Percentiles rank a stretch among this genome's conserved stretches.
Conservation (phyloP, 106 monocot genomes). For the Triglochin maritima region DNA sequence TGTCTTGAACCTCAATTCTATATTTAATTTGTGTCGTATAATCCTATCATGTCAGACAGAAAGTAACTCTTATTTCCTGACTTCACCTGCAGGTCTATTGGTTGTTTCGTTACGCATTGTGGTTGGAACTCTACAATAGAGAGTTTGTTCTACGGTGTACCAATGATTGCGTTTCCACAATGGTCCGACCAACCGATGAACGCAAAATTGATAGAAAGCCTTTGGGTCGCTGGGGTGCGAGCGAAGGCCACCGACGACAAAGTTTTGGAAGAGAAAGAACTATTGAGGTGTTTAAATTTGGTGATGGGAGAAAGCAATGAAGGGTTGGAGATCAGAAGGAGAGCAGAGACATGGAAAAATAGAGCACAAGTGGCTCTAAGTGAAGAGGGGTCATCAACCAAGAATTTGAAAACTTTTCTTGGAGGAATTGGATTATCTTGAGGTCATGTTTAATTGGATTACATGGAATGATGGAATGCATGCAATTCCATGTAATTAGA, state of each 20-base stretch:
- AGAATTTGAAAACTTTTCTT: conserved; percentile 10
- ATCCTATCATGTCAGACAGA: too few relatives aligned
- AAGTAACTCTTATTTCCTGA: too few relatives aligned
- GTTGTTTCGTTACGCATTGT: conserved; percentile 45
- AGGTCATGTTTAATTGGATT: too few relatives aligned
- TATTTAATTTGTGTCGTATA: too few relatives aligned
- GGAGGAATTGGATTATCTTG: background rate
- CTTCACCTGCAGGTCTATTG: conserved; percentile 1
- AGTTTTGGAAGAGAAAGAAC: conserved; percentile 7
- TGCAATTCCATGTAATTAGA: too few relatives aligned
- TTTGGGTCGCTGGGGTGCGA: conserved; percentile 12
- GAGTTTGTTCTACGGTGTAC: conserved; percentile 23
- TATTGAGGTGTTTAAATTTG: conserved; percentile 9
- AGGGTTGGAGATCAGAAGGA: conserved; percentile 4
- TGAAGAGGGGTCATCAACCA: conserved; percentile 12
- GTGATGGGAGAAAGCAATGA: conserved; percentile 11
- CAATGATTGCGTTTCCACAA: conserved; percentile 26
- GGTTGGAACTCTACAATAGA: conserved; percentile 28
- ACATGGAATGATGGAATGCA: too few relatives aligned
- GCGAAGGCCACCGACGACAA: conserved; percentile 7
- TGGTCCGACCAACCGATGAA: conserved; percentile 17
- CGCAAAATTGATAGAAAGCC: conserved; percentile 9
- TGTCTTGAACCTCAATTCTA: too few relatives aligned
- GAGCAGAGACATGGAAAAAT: conserved; percentile 3
- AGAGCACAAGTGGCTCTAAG: background rate